Conservation (phyloP, 345 rosid genomes). For the Eucalyptus rudis region DNA sequence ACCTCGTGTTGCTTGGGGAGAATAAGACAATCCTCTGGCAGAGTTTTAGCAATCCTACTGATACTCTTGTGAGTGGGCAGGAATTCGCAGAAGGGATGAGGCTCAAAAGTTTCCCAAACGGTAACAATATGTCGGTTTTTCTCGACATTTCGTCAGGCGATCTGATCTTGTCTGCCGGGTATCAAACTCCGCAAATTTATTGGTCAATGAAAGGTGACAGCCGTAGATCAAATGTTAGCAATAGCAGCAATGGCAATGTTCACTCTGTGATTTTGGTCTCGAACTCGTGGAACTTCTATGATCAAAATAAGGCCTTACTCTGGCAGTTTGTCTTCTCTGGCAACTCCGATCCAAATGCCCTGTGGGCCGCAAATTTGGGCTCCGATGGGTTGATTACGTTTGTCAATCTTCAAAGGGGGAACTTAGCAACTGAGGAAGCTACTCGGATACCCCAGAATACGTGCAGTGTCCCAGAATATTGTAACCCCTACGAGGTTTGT, state of each 20-base stretch:
- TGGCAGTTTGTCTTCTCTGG: constrained; percentile 21
- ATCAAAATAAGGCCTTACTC: constrained; percentile 6
- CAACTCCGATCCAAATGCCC: constrained; percentile 11
- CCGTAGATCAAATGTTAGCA: constrained; percentile 1
- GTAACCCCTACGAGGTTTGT: constrained; percentile 14
- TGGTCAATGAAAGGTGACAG: constrained; percentile 24
- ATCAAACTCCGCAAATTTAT: constrained; percentile 21
- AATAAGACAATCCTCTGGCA: constrained; percentile 21
- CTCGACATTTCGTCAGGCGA: constrained; percentile 21
- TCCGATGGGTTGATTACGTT: constrained; percentile 15
- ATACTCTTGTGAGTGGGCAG: constrained; percentile 27
- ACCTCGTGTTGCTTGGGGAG: constrained; percentile 26
- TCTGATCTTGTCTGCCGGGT: constrained; percentile 20
- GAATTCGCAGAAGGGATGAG: constrained; percentile 16
- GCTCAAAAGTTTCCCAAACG: constrained; percentile 15
- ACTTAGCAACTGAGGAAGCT: background rate
- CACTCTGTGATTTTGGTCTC: constrained; percentile 13
- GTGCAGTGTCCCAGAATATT: constrained; percentile 25
- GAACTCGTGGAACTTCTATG: constrained; percentile 38
- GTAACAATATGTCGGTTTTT: background rate
- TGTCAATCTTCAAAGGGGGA: constrained; percentile 11
- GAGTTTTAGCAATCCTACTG: constrained; percentile 31
- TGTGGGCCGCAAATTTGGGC: constrained; percentile 26
- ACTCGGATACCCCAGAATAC: constrained; percentile 15
- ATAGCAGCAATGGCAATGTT: constrained; percentile 6